Evolutionary conservation across 129 eudicot species (phyloP).

Genomic region (Escallonia rubra): DNA sequence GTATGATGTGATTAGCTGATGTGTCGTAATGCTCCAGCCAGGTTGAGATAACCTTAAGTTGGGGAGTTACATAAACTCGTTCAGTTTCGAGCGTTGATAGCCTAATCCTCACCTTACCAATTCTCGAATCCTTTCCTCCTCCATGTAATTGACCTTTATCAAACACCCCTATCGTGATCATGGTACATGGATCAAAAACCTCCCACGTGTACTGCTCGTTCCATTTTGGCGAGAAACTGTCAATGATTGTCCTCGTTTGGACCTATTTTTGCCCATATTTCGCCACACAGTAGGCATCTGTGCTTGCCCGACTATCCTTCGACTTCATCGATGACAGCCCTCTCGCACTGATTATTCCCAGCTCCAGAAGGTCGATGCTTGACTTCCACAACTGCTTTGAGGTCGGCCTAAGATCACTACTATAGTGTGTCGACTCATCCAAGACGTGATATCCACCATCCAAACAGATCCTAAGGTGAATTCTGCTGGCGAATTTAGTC

Average conservation of each 20-base stretch:
- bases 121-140: slow-evolving; percentile 47
- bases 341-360: slow-evolving; percentile 76
- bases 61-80: too few species aligned
- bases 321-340: slow-evolving; percentile 78
- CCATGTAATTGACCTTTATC: slow-evolving; percentile 65
- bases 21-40: too few species aligned
- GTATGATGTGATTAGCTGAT: too few species aligned
- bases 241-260: slow-evolving; percentile 76
- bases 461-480: slow-evolving; percentile 70
- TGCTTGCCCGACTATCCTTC: slow-evolving; percentile 59
- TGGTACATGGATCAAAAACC: slow-evolving; percentile 80
- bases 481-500: slow-evolving; percentile 60
- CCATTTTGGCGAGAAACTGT: slow-evolving; percentile 63
- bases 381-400: slow-evolving; percentile 72
- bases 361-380: slow-evolving; percentile 64
- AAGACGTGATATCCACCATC: slow-evolving; percentile 94
- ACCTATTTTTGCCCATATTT: slow-evolving; percentile 88
- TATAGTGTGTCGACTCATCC: slow-evolving; percentile 75
- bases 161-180: slow-evolving; percentile 73
- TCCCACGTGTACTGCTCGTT: slow-evolving; percentile 98
- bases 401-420: slow-evolving; percentile 73
- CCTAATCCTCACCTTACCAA: slow-evolving; percentile 84
- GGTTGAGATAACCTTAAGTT: too few species aligned
- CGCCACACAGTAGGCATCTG: slow-evolving; percentile 89
- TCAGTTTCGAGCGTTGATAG: slow-evolving; percentile 80